Percentiles rank a stretch among this genome's conserved stretches.
Conservation (phyloP, 805 yeast species). For the Kuraishia molischiana region DNA sequence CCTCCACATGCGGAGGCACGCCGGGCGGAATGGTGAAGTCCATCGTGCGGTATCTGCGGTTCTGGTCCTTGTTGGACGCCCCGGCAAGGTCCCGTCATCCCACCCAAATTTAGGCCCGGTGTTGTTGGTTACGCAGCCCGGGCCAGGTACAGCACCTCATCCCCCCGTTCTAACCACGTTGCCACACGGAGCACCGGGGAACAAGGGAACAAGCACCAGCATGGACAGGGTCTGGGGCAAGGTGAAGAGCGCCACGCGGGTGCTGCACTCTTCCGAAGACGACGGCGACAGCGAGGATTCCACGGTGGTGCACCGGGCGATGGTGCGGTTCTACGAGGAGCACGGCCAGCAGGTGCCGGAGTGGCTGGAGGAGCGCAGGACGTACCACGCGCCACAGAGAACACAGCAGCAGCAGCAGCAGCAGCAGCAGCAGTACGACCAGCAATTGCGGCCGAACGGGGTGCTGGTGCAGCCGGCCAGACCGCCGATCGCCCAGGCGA, state of each 20-base stretch:
- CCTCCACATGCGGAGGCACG: constrained; percentile 24
- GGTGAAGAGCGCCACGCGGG: background rate
- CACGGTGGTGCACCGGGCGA: constrained; percentile 21
- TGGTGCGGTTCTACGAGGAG: constrained; percentile 16
- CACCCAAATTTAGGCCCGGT: too few species aligned
- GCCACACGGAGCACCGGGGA: too few species aligned
- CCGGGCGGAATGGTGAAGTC: constrained; percentile 39
- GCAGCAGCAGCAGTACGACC: too few species aligned
- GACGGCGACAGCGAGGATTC: constrained; percentile 23
- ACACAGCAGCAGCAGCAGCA: background rate
- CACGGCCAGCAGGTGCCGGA: constrained; percentile 14
- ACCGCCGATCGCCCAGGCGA: too few species aligned
- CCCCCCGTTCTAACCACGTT: too few species aligned
- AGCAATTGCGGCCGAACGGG: too few species aligned
- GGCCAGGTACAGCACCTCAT: too few species aligned
- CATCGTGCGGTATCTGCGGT: constrained; percentile 22
- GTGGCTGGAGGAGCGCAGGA: constrained; percentile 13
- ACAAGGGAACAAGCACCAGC: too few species aligned
- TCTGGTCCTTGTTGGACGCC: too few species aligned
- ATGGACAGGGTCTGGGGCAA: background rate
- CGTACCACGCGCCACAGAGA: background rate
- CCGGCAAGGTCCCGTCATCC: too few species aligned
- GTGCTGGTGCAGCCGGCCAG: too few species aligned
- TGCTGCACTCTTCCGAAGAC: constrained; percentile 10
- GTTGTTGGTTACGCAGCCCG: too few species aligned